Percentiles rank a stretch among this genome's conserved stretches.
Conservation (phyloP, 345 rosid genomes). For the Citrus sp. region DNA sequence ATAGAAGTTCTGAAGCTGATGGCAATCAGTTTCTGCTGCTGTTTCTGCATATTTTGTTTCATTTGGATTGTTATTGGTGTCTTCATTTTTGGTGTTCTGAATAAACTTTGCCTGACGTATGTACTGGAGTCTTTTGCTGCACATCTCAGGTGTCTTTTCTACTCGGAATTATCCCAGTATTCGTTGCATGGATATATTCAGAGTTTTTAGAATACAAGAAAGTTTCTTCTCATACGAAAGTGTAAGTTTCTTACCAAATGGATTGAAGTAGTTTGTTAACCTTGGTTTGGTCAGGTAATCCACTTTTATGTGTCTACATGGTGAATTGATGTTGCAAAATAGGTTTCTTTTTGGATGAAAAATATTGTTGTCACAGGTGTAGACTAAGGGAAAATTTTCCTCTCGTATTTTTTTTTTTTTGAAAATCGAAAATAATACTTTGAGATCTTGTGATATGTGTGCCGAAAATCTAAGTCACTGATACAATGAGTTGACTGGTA, state of each 20-base stretch:
- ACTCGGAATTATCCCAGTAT: constrained; percentile 75
- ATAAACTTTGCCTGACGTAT: not conserved
- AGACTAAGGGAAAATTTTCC: not conserved
- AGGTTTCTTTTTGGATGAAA: not conserved
- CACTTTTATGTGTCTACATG: not conserved
- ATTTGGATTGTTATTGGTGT: not conserved
- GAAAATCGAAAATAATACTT: not conserved
- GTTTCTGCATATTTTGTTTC: not conserved
- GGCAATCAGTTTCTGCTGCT: not conserved
- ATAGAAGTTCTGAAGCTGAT: not conserved
- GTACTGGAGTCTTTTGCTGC: constrained; percentile 17
- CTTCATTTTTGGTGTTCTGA: not conserved
- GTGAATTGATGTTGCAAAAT: not conserved
- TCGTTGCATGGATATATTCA: constrained; percentile 87
- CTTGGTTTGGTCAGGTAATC: not conserved
- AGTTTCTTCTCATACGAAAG: constrained; percentile 53
- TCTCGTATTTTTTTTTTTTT: not conserved
- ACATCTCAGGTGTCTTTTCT: constrained; percentile 76
- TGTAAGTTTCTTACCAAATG: constrained; percentile 50
- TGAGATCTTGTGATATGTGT: not conserved
- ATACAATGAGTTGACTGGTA: not conserved
- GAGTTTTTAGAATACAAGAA: constrained; percentile 77
- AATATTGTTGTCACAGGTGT: not conserved
- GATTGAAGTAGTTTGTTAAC: not conserved
- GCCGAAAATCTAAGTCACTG: not conserved